Conservation (phyloP, 1,284 basidiomycete species). For the Takashimella koratensis region DNA sequence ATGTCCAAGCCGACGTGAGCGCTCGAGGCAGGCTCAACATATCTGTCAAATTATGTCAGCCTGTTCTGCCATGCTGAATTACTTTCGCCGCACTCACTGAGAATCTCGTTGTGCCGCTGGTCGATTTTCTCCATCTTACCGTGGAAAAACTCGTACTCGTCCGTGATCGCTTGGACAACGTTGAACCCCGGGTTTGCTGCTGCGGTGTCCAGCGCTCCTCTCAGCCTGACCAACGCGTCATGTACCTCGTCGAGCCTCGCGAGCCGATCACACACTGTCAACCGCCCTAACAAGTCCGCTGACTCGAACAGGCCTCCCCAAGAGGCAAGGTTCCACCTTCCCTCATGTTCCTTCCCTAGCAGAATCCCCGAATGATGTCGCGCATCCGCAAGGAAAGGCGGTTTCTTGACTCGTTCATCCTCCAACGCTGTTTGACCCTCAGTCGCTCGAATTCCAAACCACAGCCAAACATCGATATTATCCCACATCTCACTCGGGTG, state of each 20-base stretch:
- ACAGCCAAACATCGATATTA: slow-evolving; percentile 34
- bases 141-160: slow-evolving; percentile 28
- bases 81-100: slow-evolving; percentile 18
- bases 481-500: slow-evolving; percentile 12
- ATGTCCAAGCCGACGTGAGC: slow-evolving; percentile 23
- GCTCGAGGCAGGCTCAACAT: slow-evolving; percentile 11
- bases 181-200: slow-evolving; percentile 21
- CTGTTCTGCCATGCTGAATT: neutral
- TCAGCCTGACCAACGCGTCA: slow-evolving; percentile 24
- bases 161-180: slow-evolving; percentile 22
- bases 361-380: neutral
- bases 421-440: slow-evolving; percentile 17
- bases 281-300: slow-evolving; percentile 27
- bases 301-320: slow-evolving; percentile 16
- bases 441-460: slow-evolving; percentile 16
- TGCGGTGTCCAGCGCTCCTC: slow-evolving; percentile 23
- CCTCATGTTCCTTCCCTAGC: neutral
- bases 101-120: slow-evolving; percentile 28
- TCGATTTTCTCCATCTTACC: slow-evolving; percentile 26
- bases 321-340: slow-evolving; percentile 7
- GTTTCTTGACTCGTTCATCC: slow-evolving; percentile 15
- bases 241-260: slow-evolving; percentile 32
- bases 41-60: slow-evolving; percentile 9
- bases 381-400: slow-evolving; percentile 16
- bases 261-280: slow-evolving; percentile 35